Evolutionary conservation across 306 rosid genomes (phyloP).

Genomic region (Senna tora): DNA sequence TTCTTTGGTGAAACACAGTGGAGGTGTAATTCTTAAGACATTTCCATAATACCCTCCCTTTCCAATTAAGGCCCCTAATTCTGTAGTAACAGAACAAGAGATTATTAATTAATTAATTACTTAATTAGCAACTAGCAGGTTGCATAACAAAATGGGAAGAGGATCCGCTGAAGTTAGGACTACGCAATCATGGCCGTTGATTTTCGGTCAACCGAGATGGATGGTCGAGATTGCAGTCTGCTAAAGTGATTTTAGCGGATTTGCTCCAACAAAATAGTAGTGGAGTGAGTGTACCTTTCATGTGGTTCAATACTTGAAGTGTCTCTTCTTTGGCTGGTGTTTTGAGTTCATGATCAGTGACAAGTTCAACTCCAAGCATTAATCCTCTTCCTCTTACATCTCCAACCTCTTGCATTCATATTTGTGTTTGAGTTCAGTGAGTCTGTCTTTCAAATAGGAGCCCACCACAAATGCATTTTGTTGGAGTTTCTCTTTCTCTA

Average conservation of each 20-base stretch:
- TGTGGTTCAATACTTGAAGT: slow-evolving; percentile 67
- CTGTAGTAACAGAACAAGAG: slow-evolving; percentile 51
- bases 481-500: slow-evolving; percentile 89
- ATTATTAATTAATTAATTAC: too few species aligned
- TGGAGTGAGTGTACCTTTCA: slow-evolving; percentile 67
- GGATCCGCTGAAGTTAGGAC: too few species aligned
- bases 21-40: slow-evolving; percentile 94
- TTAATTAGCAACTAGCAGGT: too few species aligned
- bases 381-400: slow-evolving; percentile 92
- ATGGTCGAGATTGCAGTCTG: too few species aligned
- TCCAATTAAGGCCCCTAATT: slow-evolving; percentile 82
- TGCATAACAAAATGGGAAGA: too few species aligned
- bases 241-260: too few species aligned
- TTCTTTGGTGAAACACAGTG: slow-evolving; percentile 82
- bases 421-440: slow-evolving; percentile 65
- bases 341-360: slow-evolving; percentile 69
- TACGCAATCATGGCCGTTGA: too few species aligned
- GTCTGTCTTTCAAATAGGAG: slow-evolving; percentile 70
- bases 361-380: slow-evolving; percentile 94
- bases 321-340: slow-evolving; percentile 89
- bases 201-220: too few species aligned
- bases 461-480: slow-evolving; percentile 82
- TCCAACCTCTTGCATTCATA: slow-evolving; percentile 85
- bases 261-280: slow-evolving; percentile 1
- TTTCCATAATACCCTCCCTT: slow-evolving; percentile 90